Percentiles rank a stretch among this genome's conserved stretches.
phyloP scores from a whole-genome alignment of 2,329 filamentous ascomycete species.

The Fusarium proliferatum region DNA sequence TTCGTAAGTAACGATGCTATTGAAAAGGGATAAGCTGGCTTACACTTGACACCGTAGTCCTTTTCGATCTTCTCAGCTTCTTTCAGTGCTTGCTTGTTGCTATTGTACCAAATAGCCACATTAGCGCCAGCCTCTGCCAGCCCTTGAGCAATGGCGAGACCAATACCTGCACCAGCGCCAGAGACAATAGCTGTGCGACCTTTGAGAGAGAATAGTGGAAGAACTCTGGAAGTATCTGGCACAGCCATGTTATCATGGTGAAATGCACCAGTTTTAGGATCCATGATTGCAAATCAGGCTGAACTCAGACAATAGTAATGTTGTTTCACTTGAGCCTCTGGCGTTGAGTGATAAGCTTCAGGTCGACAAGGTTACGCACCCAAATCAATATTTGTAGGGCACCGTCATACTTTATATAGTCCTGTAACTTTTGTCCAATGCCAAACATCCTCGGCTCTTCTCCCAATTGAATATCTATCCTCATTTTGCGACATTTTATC shows the following conservation, averaged over 20 bases:
- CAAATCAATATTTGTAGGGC: not conserved
- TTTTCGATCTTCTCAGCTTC: conserved; percentile 72
- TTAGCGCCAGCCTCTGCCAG: conserved; percentile 78
- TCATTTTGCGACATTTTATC: conserved; percentile 36
- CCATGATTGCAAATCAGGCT: conserved; percentile 48
- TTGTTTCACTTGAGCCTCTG: not conserved
- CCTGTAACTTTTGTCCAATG: conserved; percentile 7
- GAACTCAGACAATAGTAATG: not conserved
- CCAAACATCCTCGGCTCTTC: conserved; percentile 12
- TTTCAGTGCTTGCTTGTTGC: conserved; percentile 71
- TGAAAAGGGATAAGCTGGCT: conserved; percentile 36
- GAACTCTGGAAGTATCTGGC: conserved; percentile 61
- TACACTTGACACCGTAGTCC: conserved; percentile 75
- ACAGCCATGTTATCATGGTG: conserved; percentile 65
- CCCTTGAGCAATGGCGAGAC: conserved; percentile 71
- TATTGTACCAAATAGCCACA: conserved; percentile 79
- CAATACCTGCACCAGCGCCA: conserved; percentile 75
- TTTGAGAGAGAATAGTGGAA: conserved; percentile 76
- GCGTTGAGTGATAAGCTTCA: not conserved
- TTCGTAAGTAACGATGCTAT: conserved; percentile 7
- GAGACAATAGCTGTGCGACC: conserved; percentile 77
- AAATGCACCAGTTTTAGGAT: conserved; percentile 63
- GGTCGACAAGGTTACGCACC: conserved; percentile 11
- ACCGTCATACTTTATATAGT: conserved; percentile 24
- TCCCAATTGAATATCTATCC: conserved; percentile 8